Conservation (phyloP, 306 rosid species). For the Vigna unguiculata region DNA sequence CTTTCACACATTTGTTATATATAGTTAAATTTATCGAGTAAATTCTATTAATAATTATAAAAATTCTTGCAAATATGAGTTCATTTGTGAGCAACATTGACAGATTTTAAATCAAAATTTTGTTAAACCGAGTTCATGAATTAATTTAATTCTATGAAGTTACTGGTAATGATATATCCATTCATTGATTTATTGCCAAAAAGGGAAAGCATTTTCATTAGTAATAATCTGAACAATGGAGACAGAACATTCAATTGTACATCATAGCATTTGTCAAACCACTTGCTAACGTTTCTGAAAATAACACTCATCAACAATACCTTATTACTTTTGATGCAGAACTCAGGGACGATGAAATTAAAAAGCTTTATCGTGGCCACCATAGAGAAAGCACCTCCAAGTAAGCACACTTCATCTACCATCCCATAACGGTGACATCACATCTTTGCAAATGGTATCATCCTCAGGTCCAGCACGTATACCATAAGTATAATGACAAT, state of each 20-base stretch:
- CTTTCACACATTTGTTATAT: too few relatives aligned
- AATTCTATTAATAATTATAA: too few relatives aligned
- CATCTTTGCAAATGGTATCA: slow-evolving; percentile 34
- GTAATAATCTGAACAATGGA: neutral
- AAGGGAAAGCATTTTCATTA: neutral
- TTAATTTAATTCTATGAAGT: too few relatives aligned
- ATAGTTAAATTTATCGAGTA: too few relatives aligned
- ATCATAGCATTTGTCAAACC: neutral
- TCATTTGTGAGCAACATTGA: too few relatives aligned
- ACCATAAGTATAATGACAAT: neutral
- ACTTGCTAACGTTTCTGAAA: neutral
- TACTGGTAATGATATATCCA: neutral
- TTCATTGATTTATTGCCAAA: neutral
- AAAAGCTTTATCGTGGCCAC: neutral
- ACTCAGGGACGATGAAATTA: neutral
- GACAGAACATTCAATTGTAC: neutral
- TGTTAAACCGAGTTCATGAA: too few relatives aligned
- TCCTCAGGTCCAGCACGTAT: slow-evolving; percentile 1
- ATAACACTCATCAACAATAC: neutral
- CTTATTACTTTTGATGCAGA: neutral
- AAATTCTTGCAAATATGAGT: too few relatives aligned
- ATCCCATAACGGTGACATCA: slow-evolving; percentile 34
- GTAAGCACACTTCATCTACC: slow-evolving; percentile 16
- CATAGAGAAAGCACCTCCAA: neutral
- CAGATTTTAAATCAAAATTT: too few relatives aligned